Base-by-base conservation (phyloP, 23 red algal species). In the Pyropia yezoensis region DNA sequence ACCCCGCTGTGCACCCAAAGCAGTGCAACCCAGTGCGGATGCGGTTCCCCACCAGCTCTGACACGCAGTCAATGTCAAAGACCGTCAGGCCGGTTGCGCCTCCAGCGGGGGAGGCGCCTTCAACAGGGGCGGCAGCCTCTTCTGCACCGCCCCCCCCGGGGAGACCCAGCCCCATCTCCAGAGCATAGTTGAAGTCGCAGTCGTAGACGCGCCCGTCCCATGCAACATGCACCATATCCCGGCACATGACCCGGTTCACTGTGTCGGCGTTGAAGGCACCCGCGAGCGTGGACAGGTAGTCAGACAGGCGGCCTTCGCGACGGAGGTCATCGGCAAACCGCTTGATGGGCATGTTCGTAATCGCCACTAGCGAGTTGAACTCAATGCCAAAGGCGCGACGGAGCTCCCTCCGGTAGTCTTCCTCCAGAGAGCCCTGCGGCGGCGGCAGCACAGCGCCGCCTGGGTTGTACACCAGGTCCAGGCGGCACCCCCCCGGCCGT, bases 171-270 rank as follows among this genome's bases (percentile, higher is more conserved):
- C 50, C 57, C 72, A 96, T 85, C 15, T 80, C 92, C 53, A 97
- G 65, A 24, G 93, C 93, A 30, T 97, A 97, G 59, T 97, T 83
- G 52, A 97, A 97, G 65, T 97, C 93, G 69, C 93, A 97, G 59
- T 97, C 93, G 69, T 89, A 90, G 3, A 97, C 50, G 13, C 27
- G 28, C 24, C 93, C 93, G 50, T 89, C 85, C 47, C 69, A 87
- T 8, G 80, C 62, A 27, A 97, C 87, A 69, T 97, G 93, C 20
- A 97, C 67, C 77, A 87, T 70, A 61, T 87, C 85, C 45, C 69
- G 65, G 67, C 93, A 97, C 93, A 97, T 97, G 27, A 97, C 63
- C 33, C 55, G 39, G 1, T 74, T 53, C 18, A 90, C 78, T 28
- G 67, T 86, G 11, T 62, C 47, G 18, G 66, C 27, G 63, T 89